Percentiles rank a stretch among this genome's conserved stretches.
These are phyloP conservation scores for Alternaria solani DNA, from an alignment of 2,329 filamentous ascomycete species.

Conservation along the genomic window DNA sequence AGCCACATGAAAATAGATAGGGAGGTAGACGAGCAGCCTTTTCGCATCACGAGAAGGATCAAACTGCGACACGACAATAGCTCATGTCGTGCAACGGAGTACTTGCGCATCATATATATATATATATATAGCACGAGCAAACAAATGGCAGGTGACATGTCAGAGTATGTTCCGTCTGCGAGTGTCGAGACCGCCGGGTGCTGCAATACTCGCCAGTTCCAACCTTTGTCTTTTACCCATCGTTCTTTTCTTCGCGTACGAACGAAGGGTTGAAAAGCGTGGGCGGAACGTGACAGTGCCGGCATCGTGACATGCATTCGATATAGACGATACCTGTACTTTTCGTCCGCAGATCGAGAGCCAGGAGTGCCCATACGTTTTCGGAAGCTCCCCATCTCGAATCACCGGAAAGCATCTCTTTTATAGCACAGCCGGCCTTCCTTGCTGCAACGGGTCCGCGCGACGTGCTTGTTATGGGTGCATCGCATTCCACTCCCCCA, in stretches of 20 bases:
- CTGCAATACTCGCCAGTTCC: neutral
- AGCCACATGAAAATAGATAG: neutral
- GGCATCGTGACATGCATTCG: neutral
- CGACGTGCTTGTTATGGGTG: conserved; percentile 28
- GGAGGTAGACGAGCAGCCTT: neutral
- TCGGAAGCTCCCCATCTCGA: neutral
- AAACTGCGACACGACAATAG: conserved; percentile 1
- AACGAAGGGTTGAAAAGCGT: neutral
- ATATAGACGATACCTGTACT: neutral
- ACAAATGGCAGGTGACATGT: neutral
- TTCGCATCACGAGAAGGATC: neutral
- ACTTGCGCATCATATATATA: neutral
- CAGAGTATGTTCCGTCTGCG: neutral
- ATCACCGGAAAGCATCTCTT: neutral
- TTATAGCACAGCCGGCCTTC: neutral
- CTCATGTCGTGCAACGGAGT: neutral
- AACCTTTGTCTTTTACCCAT: neutral
- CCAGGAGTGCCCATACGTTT: neutral
- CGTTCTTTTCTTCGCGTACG: neutral
- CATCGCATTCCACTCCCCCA: conserved; percentile 30
- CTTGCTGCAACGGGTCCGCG: neutral
- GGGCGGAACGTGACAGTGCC: neutral
- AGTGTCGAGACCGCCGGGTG: neutral
- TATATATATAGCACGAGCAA: neutral
- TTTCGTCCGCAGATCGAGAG: neutral